Base-by-base conservation (phyloP, 1,284 basidiomycete genomes). In the Phlebopus sp. region DNA sequence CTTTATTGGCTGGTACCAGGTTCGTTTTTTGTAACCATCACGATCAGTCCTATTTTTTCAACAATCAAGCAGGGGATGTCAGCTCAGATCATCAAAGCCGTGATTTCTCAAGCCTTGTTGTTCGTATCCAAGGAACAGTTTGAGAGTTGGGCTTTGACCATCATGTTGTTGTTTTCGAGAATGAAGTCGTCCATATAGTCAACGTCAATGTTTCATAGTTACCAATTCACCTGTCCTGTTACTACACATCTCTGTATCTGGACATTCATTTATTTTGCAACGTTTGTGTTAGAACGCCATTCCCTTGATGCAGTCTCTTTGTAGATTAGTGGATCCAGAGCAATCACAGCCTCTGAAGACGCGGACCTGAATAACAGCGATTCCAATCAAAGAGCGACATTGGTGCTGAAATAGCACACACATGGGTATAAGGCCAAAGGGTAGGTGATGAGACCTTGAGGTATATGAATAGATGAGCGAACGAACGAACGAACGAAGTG, bases 1-100 rank as follows among this genome's bases (percentile, higher is more conserved):
- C 1, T 72, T 92, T 56, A 53, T 72, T 14, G 96, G 97, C n/a
- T 97, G 92, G 92, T 99, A 99, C 69, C 90, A 93, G 83, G 96
- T 96, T 44, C 34, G 69, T 41, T 23, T 7, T 23, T 8, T 10
- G 21, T 44, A 32, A 23, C 42, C 35, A 10, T 39, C 29, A 14
- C 27, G 18, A 44, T 21, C 11, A 21, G 27, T 5, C 35, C 18
- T 15, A 19, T 17, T 30, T 9, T 27, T 14, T 19, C 4, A n/a
- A 15, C 14, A 5, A 21, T 13, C 46, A 13, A 35, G 27, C 67
- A 92, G 90, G 92, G 92, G 5, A 93, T 94, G 91, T 77, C 86
- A 62, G 90, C 91, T 9, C 92, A 95, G 65, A 91, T 94, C 52
- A 82, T 81, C 49, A 95, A 95, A 67, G 92, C 92, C 0, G 90